Base-by-base conservation (phyloP, 352 stramenopile species). In the Globisporangium alternatum region DNA sequence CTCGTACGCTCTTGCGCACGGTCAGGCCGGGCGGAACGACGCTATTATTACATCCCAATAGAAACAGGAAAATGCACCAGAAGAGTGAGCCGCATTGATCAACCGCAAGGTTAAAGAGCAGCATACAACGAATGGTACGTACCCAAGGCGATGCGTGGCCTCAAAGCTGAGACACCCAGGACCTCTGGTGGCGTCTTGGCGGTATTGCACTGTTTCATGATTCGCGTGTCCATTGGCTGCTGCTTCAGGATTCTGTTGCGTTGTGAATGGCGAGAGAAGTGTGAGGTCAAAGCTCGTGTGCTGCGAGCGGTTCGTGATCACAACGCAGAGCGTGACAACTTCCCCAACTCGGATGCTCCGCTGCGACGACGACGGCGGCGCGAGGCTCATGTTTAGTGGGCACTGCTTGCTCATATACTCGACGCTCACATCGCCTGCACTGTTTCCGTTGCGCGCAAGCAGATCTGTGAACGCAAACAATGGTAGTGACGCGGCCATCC, bases 91-190 rank as follows among this genome's bases (percentile, higher is more conserved):
- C 8, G 5, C 8, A 58, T 41, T 45, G 41, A 25, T 39, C 22
- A 22, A 35, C 48, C 53, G 47, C 52, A 44, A 62, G 25, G 8
- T 22, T 25, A 56, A 10, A 52, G 35, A 41, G 35, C 9, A 41
- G 12, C 35, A 41, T 1, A 15, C 9, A 12, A n/a, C 5, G 28
- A 30, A 60, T 35, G 52, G 15, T 53, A 75, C 72, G 54, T 77
- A 91, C 81, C 81, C 81, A 55, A 92, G 72, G n/a, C 76, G 81
- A 55, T 90, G 81, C 7, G 74, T 82, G 37, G 79, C 73, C 60
- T 92, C 83, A 44, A 92, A 89, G 15, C 72, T 73, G 51, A 90
- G 65, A 61, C 76, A 84, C 4, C 35, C 47, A n/a, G 53, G 55
- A 39, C 15, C 17, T 44, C 35, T n/a, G 37, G 13, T 19, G 44